A percentile compares a stretch with the other conserved stretches of the same genome.
Conservation (phyloP, 345 rosid species). For the Laguncularia racemosa region DNA sequence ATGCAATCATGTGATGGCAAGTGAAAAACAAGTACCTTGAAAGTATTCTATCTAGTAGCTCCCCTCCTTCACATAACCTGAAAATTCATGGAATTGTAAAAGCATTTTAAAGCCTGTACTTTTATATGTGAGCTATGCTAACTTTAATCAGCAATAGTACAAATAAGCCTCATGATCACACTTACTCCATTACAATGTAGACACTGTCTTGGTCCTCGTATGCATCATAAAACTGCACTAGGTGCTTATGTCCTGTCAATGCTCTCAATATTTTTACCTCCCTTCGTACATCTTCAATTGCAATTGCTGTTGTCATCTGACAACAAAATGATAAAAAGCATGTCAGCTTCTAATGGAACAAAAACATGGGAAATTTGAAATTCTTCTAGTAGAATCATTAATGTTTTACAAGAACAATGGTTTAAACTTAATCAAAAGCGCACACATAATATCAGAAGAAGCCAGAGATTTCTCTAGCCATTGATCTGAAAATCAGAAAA, state of each 20-base stretch:
- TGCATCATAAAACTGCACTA: conserved; percentile 84
- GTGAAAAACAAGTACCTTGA: conserved; percentile 46
- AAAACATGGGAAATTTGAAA: not conserved
- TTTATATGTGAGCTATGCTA: not conserved
- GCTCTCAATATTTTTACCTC: conserved; percentile 88
- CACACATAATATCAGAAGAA: too few species aligned
- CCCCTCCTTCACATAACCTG: conserved; percentile 98
- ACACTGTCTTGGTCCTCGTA: conserved; percentile 85
- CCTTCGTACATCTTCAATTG: conserved; percentile 97
- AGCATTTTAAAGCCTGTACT: not conserved
- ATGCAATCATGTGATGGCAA: not conserved
- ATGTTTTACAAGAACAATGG: too few species aligned
- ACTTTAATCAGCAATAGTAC: not conserved
- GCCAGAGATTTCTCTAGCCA: too few species aligned
- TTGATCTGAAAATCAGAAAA: too few species aligned
- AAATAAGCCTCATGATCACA: conserved; percentile 3
- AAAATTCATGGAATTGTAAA: conserved; percentile 12
- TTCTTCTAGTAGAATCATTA: too few species aligned
- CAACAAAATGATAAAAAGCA: conserved; percentile 8
- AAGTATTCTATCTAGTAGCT: conserved; percentile 93
- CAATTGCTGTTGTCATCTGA: conserved; percentile 97
- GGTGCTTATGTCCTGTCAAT: conserved; percentile 74
- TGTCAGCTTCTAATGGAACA: not conserved
- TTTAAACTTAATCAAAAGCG: too few species aligned
- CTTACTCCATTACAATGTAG: conserved; percentile 98